Base-by-base conservation (phyloP, 2,329 filamentous ascomycete species). In the Trichoderma pleuroti region DNA sequence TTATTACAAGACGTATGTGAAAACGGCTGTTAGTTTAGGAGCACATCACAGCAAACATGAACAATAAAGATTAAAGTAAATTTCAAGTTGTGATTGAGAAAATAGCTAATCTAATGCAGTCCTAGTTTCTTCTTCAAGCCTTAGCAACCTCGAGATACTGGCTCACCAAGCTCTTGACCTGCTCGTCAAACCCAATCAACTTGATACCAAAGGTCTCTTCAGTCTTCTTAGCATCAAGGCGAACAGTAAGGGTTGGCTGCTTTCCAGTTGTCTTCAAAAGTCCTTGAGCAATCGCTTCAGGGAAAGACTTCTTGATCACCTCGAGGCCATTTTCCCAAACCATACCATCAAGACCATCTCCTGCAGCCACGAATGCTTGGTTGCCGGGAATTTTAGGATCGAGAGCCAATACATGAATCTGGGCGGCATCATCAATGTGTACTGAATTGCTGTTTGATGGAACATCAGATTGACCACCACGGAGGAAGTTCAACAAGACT, bases 211-310 rank as follows among this genome's bases (percentile, higher is more conserved):
- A 68, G 6, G 65, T 52, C 39, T 68, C 54, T 3, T 68, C 56
- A 12, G 65, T 60, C 65, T 68, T 68, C 21, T 60, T 68, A 14
- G 34, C 24, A 18, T 68, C 65, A 34, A 49, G 18, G 28, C 57
- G 54, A 49, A 61, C 5, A 36, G 24, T 9, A 36, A 60, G 21
- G 7, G 65, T 68, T 12, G 65, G 56, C 56, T 59, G 65, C 36
- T 68, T 61, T 49, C 65, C 65, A 36, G 65, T 68, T 12, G 65
- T 68, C 65, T 68, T 68, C n/a, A 68, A 5, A 16, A 39, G 65
- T n/a, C 65, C 65, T 18, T 68, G 36, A 7, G 36, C 14, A 18
- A 68, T 61, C 3, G 54, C 65, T 11, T 61, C 54, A 5, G 65
- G 56, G 14, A 34, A 68, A 11, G 49, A 9, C 42, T 59, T 14